A percentile compares a stretch with the other conserved stretches of the same genome.
Conservation (phyloP, 139 green algal genomes). For the Coelastrella sp. region DNA sequence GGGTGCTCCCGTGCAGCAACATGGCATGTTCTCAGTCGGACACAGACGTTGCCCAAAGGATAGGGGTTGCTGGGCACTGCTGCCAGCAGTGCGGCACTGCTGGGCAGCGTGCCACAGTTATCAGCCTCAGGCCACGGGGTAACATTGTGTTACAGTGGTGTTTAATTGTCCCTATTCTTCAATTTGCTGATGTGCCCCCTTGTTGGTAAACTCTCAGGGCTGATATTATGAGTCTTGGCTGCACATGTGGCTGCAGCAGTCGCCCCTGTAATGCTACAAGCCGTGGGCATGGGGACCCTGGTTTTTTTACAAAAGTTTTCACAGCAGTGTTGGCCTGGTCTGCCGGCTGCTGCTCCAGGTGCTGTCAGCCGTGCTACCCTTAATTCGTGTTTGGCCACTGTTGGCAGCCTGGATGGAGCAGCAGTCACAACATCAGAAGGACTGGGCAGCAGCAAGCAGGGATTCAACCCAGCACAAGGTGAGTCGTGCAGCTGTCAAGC, state of each 20-base stretch:
- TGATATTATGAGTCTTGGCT: no score
- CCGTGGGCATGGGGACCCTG: neutral
- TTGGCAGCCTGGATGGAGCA: constrained; percentile 58
- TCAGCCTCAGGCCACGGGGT: no score
- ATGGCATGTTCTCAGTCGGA: no score
- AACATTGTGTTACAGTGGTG: no score
- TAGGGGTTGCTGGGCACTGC: no score
- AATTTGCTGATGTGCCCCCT: no score
- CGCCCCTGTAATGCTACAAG: neutral
- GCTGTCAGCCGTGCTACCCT: constrained; percentile 38
- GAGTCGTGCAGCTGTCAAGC: neutral
- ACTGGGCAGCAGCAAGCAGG: constrained; percentile 53
- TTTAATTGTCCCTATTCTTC: no score
- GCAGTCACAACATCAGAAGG: constrained; percentile 70
- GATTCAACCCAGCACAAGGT: constrained; percentile 64
- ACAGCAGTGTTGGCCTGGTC: neutral
- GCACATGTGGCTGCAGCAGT: neutral
- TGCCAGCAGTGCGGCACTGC: no score
- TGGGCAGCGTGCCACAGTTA: no score
- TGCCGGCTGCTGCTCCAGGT: constrained; percentile 28
- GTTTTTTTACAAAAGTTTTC: neutral
- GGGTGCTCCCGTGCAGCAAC: no score
- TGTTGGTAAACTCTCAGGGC: no score
- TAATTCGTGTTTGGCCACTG: constrained; percentile 72
- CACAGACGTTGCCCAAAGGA: no score